Evolutionary conservation across 1,284 basidiomycete species (phyloP).

Genomic region (Hemileia vastatrix): DNA sequence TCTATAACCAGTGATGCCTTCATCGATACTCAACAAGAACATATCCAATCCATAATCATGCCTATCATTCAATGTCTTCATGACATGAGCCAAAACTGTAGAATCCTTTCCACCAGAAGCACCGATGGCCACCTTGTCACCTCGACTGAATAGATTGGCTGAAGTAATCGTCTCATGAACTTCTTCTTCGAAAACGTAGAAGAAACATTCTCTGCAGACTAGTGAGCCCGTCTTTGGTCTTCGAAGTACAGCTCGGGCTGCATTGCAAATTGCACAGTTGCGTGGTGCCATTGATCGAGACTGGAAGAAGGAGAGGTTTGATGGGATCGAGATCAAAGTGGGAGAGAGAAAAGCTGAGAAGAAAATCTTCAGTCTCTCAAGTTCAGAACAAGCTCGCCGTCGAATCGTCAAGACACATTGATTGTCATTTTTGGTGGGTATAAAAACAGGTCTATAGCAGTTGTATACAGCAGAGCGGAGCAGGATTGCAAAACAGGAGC

Average conservation of each 20-base stretch:
- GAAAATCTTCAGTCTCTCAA: neutral
- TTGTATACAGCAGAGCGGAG: too few relatives aligned
- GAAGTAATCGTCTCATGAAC: constrained; percentile 40
- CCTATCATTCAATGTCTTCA: constrained; percentile 42
- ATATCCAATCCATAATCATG: constrained; percentile 41
- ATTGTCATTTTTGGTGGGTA: too few relatives aligned
- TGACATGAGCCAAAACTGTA: constrained; percentile 41
- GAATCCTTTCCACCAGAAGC: constrained; percentile 43
- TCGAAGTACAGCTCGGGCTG: constrained; percentile 36
- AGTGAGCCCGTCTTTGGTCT: constrained; percentile 41
- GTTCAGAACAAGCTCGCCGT: too few relatives aligned
- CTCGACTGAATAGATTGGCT: constrained; percentile 34
- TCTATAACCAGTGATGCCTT: constrained; percentile 42
- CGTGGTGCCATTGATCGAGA: constrained; percentile 23
- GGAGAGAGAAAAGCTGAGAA: neutral
- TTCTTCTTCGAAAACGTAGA: constrained; percentile 41
- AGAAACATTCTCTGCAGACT: constrained; percentile 42
- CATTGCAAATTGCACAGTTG: constrained; percentile 34
- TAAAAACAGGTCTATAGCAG: too few relatives aligned
- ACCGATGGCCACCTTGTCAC: constrained; percentile 42
- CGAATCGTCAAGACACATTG: too few relatives aligned
- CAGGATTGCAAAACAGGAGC: too few relatives aligned
- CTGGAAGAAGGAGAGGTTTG: neutral
- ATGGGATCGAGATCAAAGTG: neutral
- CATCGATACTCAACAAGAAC: constrained; percentile 42